Evolutionary conservation across 2,329 filamentous ascomycete genomes (phyloP), one percentile per base, ranked within the genome.

Genomic region (Colletotrichum euphorbiae): DNA sequence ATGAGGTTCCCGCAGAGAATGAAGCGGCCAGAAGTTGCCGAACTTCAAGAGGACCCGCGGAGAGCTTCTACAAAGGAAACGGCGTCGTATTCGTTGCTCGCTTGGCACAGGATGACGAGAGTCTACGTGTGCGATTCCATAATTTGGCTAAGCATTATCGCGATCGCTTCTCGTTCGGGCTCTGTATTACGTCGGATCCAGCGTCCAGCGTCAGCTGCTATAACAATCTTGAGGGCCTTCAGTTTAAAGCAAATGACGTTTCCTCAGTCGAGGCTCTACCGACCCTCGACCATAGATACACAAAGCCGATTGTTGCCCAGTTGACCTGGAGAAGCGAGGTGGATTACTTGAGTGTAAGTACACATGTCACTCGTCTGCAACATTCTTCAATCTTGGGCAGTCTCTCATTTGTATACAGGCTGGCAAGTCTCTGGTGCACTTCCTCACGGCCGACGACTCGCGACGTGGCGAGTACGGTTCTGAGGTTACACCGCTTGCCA

Each of bases 281-380:
- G 13, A 72, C 67, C 0, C 79, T 84, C 17, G 62, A 84, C 6
- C 73, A 76, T 19, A 71, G 63, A 2, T 84, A 81, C 51, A 73
- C 79, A 0, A 70, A 71, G 5, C 79, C 80, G 0, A 59, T 82
- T 12, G 80, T 85, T 9, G 79, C 78, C 0, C 79, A 83, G 60
- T 75, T 85, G 46, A 83, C 80, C 2, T 74, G 82, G 21, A 75
- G 79, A 33, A 84, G 79, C 46, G 83, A 85, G 71, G 67, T 81
- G 67, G 40, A 45, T 7, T 33, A 45, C n/a, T 31, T 57, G 11
- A 57, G n/a, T 11, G 24, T 57, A 28, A 45, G 76, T 78, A n/a
- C 2, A 28, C 7, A 28, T 28, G 7, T 33, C 7, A 15, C 28
- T 31, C 9, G 7, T 9, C 21, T 13, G 21, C 4, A 52, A 24